A percentile compares a stretch with the other conserved stretches of the same genome.
phyloP scores from a whole-genome alignment of 768 basidiomycete genomes.

The Amanita molliuscula region DNA sequence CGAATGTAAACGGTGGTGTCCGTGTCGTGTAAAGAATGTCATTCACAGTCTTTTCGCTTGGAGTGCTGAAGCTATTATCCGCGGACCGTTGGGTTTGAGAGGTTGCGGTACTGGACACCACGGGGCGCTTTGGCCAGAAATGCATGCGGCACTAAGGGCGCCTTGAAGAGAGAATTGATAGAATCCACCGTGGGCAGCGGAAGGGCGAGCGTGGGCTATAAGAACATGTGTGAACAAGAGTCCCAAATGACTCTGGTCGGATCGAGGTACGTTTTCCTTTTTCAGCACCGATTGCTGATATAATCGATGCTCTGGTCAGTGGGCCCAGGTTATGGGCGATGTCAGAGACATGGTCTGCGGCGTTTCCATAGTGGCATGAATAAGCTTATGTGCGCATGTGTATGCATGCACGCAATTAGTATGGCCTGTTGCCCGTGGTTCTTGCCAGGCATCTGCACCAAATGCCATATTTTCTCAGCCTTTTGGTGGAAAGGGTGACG shows the following conservation, averaged over 20 bases:
- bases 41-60: neutral
- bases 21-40: neutral
- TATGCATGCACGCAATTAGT: too few species aligned
- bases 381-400: too few species aligned
- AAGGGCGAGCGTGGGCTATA: neutral
- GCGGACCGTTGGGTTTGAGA: neutral
- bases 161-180: neutral
- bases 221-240: neutral
- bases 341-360: neutral
- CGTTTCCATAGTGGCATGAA: too few species aligned
- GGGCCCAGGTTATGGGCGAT: neutral
- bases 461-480: too few species aligned
- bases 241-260: neutral
- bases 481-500: too few species aligned
- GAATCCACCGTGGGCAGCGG: neutral
- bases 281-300: neutral
- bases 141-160: neutral
- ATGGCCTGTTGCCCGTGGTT: too few species aligned
- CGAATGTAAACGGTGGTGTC: neutral
- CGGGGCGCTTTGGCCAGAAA: neutral
- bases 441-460: too few species aligned
- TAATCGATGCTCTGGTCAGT: constrained; percentile 1
- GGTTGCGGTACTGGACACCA: neutral
- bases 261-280: constrained; percentile 3
- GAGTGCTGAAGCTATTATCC: neutral